Evolutionary conservation across 2,329 filamentous ascomycete genomes (phyloP).

Genomic region (Ophiognomonia clavigignenti-juglandacearum): DNA sequence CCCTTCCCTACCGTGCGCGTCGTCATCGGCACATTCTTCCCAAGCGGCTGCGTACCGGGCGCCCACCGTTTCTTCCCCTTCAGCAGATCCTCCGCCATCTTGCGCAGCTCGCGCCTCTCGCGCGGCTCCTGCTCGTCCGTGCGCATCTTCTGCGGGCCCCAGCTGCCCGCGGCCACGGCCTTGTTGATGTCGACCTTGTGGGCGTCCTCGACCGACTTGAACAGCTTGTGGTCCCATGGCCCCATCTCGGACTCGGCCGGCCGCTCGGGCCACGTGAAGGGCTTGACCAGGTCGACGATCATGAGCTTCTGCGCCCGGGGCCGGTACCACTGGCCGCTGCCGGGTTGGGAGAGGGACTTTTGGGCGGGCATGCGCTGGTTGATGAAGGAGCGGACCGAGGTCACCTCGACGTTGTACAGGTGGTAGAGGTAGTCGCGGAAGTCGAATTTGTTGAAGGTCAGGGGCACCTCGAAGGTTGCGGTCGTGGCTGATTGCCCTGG

Average conservation of each 20-base stretch:
- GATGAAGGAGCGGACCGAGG: constrained; percentile 74
- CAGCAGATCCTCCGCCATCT: constrained; percentile 60
- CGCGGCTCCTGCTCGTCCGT: constrained; percentile 29
- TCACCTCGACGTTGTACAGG: constrained; percentile 70
- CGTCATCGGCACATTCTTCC: no score
- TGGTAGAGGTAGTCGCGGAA: constrained; percentile 91
- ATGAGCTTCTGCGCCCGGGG: constrained; percentile 80
- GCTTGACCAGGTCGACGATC: constrained; percentile 83
- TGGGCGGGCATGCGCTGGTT: constrained; percentile 59
- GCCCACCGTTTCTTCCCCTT: constrained; percentile 58
- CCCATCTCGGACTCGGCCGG: constrained; percentile 50
- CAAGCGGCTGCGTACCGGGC: constrained; percentile 28
- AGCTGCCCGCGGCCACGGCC: not conserved
- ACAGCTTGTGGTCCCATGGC: constrained; percentile 61
- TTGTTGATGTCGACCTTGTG: constrained; percentile 29
- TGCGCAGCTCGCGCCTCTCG: constrained; percentile 37
- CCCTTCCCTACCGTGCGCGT: no score
- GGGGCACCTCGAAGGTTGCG: constrained; percentile 85
- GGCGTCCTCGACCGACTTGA: constrained; percentile 46
- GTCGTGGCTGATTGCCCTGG: constrained; percentile 70
- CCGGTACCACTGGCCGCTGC: constrained; percentile 58
- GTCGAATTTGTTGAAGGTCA: constrained; percentile 94
- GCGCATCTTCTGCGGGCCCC: constrained; percentile 24
- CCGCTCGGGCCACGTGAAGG: constrained; percentile 80
- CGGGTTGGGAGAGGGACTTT: constrained; percentile 40